Conservation (phyloP, 768 basidiomycete species). For the Tubosaeta sp. region DNA sequence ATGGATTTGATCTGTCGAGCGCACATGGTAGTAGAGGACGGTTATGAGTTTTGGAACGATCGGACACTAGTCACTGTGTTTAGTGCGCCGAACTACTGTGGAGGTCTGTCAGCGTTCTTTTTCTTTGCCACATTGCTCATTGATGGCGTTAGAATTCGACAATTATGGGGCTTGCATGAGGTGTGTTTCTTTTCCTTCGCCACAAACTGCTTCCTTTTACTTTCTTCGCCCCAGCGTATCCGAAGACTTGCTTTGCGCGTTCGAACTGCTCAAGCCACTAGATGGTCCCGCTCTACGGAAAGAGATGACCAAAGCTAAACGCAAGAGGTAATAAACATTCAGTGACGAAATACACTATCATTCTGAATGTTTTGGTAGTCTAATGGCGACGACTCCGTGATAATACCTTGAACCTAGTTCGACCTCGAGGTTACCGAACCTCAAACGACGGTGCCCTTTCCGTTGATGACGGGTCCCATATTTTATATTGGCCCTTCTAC, state of each 20-base stretch:
- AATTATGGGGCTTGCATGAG: constrained; percentile 96
- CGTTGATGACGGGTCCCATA: constrained; percentile 11
- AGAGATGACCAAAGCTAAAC: constrained; percentile 98
- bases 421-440: constrained; percentile 3
- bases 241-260: constrained; percentile 95
- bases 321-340: constrained; percentile 69
- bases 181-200: constrained; percentile 35
- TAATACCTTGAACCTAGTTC: neutral
- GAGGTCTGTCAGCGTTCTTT: constrained; percentile 57
- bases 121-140: constrained; percentile 13
- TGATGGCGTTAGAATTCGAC: constrained; percentile 66
- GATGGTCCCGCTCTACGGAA: constrained; percentile 93
- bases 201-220: constrained; percentile 8
- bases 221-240: constrained; percentile 61
- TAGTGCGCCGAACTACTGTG: constrained; percentile 95
- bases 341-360: neutral
- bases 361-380: constrained; percentile 14
- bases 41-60: constrained; percentile 99
- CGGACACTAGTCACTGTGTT: constrained; percentile 97
- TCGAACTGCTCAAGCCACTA: constrained; percentile 93
- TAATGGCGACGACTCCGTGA: constrained; percentile 34
- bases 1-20: constrained; percentile 99
- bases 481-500: constrained; percentile 20
- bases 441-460: constrained; percentile 7
- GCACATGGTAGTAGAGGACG: constrained; percentile 99